phyloP scores from a whole-genome alignment of 139 green algal species.

The Volvox africanus region DNA sequence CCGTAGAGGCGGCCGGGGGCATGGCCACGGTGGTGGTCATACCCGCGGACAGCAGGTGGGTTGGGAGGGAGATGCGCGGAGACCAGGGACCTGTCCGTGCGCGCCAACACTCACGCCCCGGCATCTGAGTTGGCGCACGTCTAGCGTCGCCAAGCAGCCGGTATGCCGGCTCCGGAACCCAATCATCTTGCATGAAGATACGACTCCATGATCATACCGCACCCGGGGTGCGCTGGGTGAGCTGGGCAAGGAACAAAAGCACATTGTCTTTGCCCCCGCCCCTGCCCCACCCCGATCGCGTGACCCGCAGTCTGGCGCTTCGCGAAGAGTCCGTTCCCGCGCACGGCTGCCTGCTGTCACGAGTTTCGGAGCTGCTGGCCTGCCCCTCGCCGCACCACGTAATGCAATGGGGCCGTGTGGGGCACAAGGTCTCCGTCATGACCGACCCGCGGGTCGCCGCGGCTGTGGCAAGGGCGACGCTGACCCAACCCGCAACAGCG shows the following conservation, averaged over 20 bases:
- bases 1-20: conserved; percentile 20
- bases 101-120: too few relatives aligned
- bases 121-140: too few relatives aligned
- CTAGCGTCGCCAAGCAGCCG: too few relatives aligned
- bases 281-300: background rate
- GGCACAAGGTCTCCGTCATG: conserved; percentile 13
- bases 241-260: too few relatives aligned
- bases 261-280: background rate
- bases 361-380: conserved; percentile 16
- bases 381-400: conserved; percentile 36
- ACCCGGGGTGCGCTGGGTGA: too few relatives aligned
- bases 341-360: background rate
- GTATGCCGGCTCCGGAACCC: too few relatives aligned
- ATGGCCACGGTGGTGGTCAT: conserved; percentile 6
- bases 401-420: conserved; percentile 47
- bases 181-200: too few relatives aligned
- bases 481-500: background rate
- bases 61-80: background rate
- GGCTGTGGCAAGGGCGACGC: background rate
- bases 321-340: conserved; percentile 27
- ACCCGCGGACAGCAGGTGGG: conserved; percentile 15
- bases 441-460: conserved; percentile 9
- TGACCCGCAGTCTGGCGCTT: conserved; percentile 15
- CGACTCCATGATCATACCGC: too few relatives aligned
- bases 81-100: too few relatives aligned